Base-by-base conservation (phyloP, 371 early-diverging fungal genomes). In the Lichtheimia ornata region DNA sequence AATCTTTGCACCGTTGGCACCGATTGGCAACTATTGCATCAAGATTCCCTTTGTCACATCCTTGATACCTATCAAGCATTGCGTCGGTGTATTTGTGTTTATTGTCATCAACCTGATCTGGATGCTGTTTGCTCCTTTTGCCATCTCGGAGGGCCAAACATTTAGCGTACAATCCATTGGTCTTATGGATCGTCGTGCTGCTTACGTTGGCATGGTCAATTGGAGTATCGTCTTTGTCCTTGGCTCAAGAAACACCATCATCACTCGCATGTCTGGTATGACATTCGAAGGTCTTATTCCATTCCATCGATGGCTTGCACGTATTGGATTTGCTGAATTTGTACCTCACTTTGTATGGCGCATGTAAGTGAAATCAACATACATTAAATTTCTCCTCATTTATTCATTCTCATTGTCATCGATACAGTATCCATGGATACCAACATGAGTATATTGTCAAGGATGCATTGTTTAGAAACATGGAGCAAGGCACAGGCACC, bases 191-290 rank as follows among this genome's bases (percentile, higher is more conserved):
- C 81, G 81, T 50, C 75, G 81, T 51, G 70, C 72, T 14, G 81
- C 81, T 0, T 80, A 68, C 53, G 55, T 80, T 18, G 77, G 69
- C 44, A 73, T 71, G 69, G 76, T 74, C 51, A 77, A 80, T 43
- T 80, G 77, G 75, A 67, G 73, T 2, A 70, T 74, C 47, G 81
- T 77, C n/a, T 74, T 80, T 58, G 61, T 80, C 17, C 62, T 80
- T 5, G 81, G 73, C 27, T 71, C 77, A 30, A 62, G 81, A 17
- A 80, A 80, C 52, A 71, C 71, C 11, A 51, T 80, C 25, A 49
- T 80, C 7, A 63, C 75, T 7, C 61, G 67, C 24, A 77, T 80
- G 72, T 71, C 72, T 25, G 81, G 81, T 40, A 41, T 77, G 14
- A 71, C 75, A 11, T 75, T 77, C 64, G 77, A 80, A 62, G 66